Conservation (phyloP, 2,329 filamentous ascomycete genomes). For the Fusarium albosuccineum region DNA sequence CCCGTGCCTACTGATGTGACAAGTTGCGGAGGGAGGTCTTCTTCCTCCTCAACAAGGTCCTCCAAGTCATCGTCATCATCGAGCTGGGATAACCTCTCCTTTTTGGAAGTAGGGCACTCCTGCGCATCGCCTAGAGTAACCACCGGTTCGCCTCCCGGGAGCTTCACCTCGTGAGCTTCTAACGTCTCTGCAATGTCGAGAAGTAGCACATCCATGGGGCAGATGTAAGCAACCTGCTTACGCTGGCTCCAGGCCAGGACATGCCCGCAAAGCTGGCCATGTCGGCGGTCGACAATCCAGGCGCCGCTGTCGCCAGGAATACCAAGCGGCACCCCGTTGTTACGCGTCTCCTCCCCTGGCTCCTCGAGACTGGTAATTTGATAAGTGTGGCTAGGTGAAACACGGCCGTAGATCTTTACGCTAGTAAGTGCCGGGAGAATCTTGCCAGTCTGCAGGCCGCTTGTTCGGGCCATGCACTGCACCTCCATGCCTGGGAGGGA, state of each 20-base stretch:
- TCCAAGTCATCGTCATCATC: constrained; percentile 44
- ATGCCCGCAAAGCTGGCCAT: constrained; percentile 88
- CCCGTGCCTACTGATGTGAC: constrained; percentile 15
- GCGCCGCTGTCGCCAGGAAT: constrained; percentile 93
- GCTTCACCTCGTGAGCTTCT: constrained; percentile 75
- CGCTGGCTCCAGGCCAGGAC: constrained; percentile 88
- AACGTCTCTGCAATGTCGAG: constrained; percentile 87
- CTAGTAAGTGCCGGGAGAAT: constrained; percentile 84
- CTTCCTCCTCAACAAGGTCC: constrained; percentile 49
- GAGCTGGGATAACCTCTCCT: constrained; percentile 9
- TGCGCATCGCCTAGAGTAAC: constrained; percentile 47
- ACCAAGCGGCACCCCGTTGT: constrained; percentile 60
- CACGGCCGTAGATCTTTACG: constrained; percentile 88
- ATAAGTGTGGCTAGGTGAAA: constrained; percentile 81
- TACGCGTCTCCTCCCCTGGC: constrained; percentile 29
- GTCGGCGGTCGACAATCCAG: constrained; percentile 86
- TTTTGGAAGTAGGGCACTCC: constrained; percentile 11
- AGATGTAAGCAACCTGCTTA: constrained; percentile 89
- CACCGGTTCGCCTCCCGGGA: constrained; percentile 72
- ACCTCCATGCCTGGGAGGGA: constrained; percentile 81
- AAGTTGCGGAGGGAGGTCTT: constrained; percentile 32
- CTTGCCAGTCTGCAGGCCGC: constrained; percentile 82
- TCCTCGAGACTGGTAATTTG: constrained; percentile 64
- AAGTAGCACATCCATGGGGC: constrained; percentile 92
- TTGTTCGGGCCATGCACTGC: constrained; percentile 90